Percentiles rank a stretch among this genome's conserved stretches.
phyloP scores from a whole-genome alignment of 495 filamentous ascomycete genomes.

The Tuber aestivum region DNA sequence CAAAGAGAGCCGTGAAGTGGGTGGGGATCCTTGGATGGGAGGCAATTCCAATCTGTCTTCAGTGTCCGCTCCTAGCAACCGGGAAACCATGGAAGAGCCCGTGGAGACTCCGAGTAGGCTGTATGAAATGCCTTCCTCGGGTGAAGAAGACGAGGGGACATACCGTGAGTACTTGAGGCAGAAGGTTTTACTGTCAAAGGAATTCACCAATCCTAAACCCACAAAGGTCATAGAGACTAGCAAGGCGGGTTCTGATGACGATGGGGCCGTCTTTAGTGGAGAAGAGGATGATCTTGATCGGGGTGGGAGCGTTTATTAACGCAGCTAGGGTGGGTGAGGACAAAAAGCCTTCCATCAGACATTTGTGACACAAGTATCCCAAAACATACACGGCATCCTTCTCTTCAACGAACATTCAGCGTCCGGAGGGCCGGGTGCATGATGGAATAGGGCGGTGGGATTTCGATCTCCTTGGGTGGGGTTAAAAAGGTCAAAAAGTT shows the following conservation, averaged over 20 bases:
- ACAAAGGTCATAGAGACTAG: constrained; percentile 50
- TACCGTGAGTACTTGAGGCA: constrained; percentile 88
- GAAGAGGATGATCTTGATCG: constrained; percentile 46
- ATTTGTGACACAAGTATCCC: constrained; percentile 18
- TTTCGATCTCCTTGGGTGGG: neutral
- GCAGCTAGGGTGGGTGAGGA: constrained; percentile 59
- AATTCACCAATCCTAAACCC: constrained; percentile 63
- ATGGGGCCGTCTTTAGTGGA: constrained; percentile 65
- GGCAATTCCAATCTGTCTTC: constrained; percentile 74
- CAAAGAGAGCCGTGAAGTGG: constrained; percentile 64
- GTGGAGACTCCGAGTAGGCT: constrained; percentile 49
- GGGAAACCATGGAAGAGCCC: constrained; percentile 50
- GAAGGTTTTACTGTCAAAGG: constrained; percentile 76
- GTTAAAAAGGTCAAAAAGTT: neutral
- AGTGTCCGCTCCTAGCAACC: constrained; percentile 16
- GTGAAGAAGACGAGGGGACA: constrained; percentile 72
- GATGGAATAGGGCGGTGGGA: neutral
- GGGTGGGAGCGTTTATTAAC: constrained; percentile 73
- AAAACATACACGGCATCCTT: constrained; percentile 53
- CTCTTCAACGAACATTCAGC: constrained; percentile 56
- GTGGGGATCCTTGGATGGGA: constrained; percentile 56
- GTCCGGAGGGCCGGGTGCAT: constrained; percentile 43
- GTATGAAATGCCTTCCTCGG: constrained; percentile 49
- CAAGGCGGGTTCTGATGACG: constrained; percentile 65
- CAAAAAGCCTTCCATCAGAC: constrained; percentile 36